A percentile compares a stretch with the other conserved stretches of the same genome.
These are phyloP conservation scores for Acrodontium crateriforme DNA, from an alignment of 2,329 filamentous ascomycete genomes.

Conservation along the genomic window DNA sequence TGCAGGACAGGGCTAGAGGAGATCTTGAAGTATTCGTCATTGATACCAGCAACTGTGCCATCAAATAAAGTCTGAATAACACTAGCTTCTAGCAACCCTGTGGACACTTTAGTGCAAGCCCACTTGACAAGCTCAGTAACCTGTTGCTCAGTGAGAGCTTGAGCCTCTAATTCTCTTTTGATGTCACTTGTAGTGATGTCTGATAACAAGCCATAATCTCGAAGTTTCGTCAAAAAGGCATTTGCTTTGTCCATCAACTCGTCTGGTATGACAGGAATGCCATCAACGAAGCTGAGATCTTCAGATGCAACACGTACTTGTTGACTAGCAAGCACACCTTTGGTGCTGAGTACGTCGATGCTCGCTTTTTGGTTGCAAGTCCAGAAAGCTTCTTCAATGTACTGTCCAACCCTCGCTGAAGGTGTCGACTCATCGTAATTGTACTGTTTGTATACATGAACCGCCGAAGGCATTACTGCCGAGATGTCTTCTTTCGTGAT, in stretches of 20 bases:
- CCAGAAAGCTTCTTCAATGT: slow-evolving; percentile 94
- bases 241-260: slow-evolving; percentile 52
- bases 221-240: slow-evolving; percentile 67
- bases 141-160: slow-evolving; percentile 66
- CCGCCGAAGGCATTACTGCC: slow-evolving; percentile 59
- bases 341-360: slow-evolving; percentile 78
- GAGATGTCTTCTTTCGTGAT: slow-evolving; percentile 50
- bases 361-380: slow-evolving; percentile 68
- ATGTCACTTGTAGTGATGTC: slow-evolving; percentile 82
- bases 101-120: slow-evolving; percentile 58
- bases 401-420: slow-evolving; percentile 65
- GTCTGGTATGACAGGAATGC: slow-evolving; percentile 73
- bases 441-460: slow-evolving; percentile 77
- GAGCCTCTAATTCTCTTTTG: slow-evolving; percentile 65
- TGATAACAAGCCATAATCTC: slow-evolving; percentile 73
- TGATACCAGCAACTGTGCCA: slow-evolving; percentile 59
- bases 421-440: slow-evolving; percentile 84
- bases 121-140: slow-evolving; percentile 73
- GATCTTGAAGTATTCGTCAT: slow-evolving; percentile 35
- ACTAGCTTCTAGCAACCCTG: slow-evolving; percentile 56
- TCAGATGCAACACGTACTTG: slow-evolving; percentile 64
- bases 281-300: slow-evolving; percentile 66
- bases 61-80: slow-evolving; percentile 60
- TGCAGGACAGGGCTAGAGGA: slow-evolving; percentile 59
- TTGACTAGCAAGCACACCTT: slow-evolving; percentile 72